Evolutionary conservation across 1,139 yeast genomes (phyloP).

Genomic region (Kluyveromyces sp.): DNA sequence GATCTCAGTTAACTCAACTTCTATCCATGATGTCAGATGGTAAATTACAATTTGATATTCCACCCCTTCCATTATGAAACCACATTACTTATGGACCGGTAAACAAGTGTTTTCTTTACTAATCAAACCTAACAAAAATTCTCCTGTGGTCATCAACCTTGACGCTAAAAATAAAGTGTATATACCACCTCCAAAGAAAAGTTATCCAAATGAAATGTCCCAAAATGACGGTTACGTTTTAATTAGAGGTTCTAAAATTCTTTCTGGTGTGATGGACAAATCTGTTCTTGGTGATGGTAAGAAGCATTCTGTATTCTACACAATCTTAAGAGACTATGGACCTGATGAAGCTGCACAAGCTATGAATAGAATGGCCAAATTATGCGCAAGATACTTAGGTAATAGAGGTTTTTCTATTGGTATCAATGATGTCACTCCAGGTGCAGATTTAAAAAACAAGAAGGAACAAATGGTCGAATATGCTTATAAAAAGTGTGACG

Average conservation of each 20-base stretch:
- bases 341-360: slow-evolving; percentile 92
- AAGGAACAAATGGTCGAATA: slow-evolving; percentile 86
- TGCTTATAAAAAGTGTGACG: slow-evolving; percentile 90
- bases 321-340: slow-evolving; percentile 90
- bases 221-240: slow-evolving; percentile 93
- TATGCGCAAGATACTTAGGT: slow-evolving; percentile 92
- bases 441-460: slow-evolving; percentile 59
- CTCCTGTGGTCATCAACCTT: slow-evolving; percentile 78
- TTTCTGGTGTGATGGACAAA: slow-evolving; percentile 96
- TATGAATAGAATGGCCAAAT: slow-evolving; percentile 97
- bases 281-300: slow-evolving; percentile 96
- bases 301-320: slow-evolving; percentile 92
- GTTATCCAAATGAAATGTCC: slow-evolving; percentile 85
- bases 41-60: slow-evolving; percentile 75
- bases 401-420: slow-evolving; percentile 97
- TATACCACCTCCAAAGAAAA: slow-evolving; percentile 58
- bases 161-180: slow-evolving; percentile 93
- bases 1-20: slow-evolving; percentile 75
- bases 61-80: slow-evolving; percentile 94
- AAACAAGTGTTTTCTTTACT: slow-evolving; percentile 87
- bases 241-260: slow-evolving; percentile 79
- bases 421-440: slow-evolving; percentile 96
- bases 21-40: slow-evolving; percentile 97
- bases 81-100: slow-evolving; percentile 91
- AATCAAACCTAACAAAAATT: slow-evolving; percentile 69